These are phyloP conservation scores for Pterocarpus macrocarpus DNA, from an alignment of 306 rosid genomes.

Conservation along the genomic window DNA sequence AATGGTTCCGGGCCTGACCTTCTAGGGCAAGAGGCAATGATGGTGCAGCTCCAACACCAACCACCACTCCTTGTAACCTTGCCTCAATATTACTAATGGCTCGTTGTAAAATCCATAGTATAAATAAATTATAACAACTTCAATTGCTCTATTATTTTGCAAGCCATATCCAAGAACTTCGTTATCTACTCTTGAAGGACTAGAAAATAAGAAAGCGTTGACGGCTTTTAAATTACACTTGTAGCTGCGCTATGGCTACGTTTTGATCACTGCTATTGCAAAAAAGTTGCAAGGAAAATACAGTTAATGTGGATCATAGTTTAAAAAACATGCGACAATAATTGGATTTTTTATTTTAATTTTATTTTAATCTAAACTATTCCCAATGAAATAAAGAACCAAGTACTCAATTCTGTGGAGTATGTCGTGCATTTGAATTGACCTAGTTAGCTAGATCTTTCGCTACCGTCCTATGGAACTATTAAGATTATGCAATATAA, in stretches of 20 bases:
- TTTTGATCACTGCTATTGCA: too few species aligned
- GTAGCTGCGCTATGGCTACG: too few species aligned
- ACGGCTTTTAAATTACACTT: too few species aligned
- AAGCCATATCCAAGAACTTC: constrained; percentile 27
- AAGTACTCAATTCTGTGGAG: background rate
- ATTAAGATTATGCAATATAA: background rate
- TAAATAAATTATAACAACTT: constrained; percentile 29
- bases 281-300: too few species aligned
- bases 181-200: constrained; percentile 15
- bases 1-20: constrained; percentile 83
- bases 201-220: constrained; percentile 20
- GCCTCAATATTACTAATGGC: constrained; percentile 97
- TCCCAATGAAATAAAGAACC: constrained; percentile 25
- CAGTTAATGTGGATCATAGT: too few species aligned
- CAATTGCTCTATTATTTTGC: constrained; percentile 22
- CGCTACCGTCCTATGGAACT: background rate
- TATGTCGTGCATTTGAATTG: too few species aligned
- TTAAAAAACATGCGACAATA: background rate
- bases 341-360: background rate
- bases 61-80: constrained; percentile 95
- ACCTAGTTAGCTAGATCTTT: too few species aligned
- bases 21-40: constrained; percentile 98
- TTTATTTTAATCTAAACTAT: constrained; percentile 18
- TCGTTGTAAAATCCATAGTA: constrained; percentile 60
- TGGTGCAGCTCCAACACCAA: constrained; percentile 97